Percentiles rank a stretch among this genome's conserved stretches.
phyloP scores from a whole-genome alignment of 169 alveolate species.

The Cryptosporidium ubiquitum region DNA sequence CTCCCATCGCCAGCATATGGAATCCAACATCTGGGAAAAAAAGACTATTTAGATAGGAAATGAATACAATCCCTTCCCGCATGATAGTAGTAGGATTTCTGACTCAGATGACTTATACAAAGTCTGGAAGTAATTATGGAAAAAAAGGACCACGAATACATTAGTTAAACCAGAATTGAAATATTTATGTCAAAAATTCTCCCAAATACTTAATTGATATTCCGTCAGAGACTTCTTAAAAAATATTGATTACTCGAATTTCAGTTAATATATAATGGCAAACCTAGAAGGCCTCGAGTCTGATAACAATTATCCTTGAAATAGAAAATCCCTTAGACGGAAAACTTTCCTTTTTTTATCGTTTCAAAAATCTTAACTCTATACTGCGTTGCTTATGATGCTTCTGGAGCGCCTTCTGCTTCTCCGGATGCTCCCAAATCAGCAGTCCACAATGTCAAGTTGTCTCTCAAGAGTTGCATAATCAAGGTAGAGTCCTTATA shows the following conservation, averaged over 20 bases:
- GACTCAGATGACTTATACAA: not conserved
- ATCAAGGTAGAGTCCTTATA: conserved; percentile 95
- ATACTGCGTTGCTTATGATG: conserved; percentile 22
- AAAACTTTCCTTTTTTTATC: not conserved
- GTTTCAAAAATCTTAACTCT: not conserved
- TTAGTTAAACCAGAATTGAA: not conserved
- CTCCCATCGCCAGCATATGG: not conserved
- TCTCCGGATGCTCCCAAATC: conserved; percentile 86
- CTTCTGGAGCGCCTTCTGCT: conserved; percentile 75
- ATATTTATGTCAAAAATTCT: not conserved
- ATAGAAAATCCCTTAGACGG: not conserved
- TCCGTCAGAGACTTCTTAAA: not conserved
- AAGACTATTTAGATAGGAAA: not conserved
- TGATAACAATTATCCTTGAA: not conserved
- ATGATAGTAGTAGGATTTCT: not conserved
- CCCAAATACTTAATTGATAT: not conserved
- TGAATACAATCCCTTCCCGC: not conserved
- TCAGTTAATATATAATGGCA: not conserved
- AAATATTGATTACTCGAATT: not conserved
- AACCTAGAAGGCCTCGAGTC: not conserved
- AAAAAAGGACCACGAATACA: not conserved
- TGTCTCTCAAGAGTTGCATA: conserved; percentile 96
- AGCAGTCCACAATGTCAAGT: conserved; percentile 95
- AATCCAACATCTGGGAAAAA: not conserved
- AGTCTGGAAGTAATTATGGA: not conserved